Conservation (phyloP, 352 stramenopile species). For the Phytopythium sindhum region DNA sequence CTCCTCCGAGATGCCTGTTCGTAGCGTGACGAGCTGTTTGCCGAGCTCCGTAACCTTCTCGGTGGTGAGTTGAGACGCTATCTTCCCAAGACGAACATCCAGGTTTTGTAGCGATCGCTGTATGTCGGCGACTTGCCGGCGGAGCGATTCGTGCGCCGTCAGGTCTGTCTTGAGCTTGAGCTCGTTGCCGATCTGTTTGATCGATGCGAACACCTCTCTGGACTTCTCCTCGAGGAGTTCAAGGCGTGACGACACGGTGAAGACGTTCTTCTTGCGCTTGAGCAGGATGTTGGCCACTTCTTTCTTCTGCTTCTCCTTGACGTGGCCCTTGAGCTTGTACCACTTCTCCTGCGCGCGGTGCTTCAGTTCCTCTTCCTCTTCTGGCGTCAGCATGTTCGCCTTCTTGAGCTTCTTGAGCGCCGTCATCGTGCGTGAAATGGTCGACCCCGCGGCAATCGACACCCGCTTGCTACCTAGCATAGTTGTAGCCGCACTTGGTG, state of each 20-base stretch:
- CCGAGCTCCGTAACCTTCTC: slow-evolving; percentile 42
- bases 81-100: slow-evolving; percentile 34
- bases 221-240: slow-evolving; percentile 75
- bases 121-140: slow-evolving; percentile 53
- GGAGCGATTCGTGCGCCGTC: slow-evolving; percentile 36
- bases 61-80: slow-evolving; percentile 19
- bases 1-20: slow-evolving; percentile 30
- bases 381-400: slow-evolving; percentile 49
- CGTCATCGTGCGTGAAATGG: slow-evolving; percentile 55
- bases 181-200: slow-evolving; percentile 61
- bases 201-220: slow-evolving; percentile 51
- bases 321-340: slow-evolving; percentile 65
- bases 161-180: slow-evolving; percentile 52
- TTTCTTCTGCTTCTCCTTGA: slow-evolving; percentile 79
- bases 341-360: slow-evolving; percentile 62
- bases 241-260: slow-evolving; percentile 69
- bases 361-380: slow-evolving; percentile 62
- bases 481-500: too few relatives aligned
- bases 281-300: slow-evolving; percentile 69
- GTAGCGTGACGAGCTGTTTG: slow-evolving; percentile 32
- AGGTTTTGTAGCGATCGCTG: slow-evolving; percentile 43
- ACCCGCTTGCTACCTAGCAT: neutral
- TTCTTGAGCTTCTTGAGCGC: slow-evolving; percentile 68
- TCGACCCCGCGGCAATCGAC: slow-evolving; percentile 13
- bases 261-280: slow-evolving; percentile 80